A percentile compares a stretch with the other conserved stretches of the same genome.
Evolutionary conservation across 1,284 basidiomycete species (phyloP).

Genomic region (Ceratobasidium sp.): DNA sequence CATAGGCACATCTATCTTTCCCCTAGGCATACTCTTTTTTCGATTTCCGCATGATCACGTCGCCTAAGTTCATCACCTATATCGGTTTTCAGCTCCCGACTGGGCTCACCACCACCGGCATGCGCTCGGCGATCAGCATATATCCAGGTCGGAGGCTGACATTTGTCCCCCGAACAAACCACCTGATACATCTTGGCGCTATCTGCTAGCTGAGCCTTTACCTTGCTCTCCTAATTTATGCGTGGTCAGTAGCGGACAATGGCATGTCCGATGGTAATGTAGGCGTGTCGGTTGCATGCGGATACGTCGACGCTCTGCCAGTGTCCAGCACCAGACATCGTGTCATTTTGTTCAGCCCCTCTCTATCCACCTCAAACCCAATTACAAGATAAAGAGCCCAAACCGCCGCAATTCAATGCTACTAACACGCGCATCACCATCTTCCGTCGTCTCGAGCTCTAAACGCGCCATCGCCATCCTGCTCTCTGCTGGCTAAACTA

Average conservation of each 20-base stretch:
- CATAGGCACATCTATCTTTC: constrained; percentile 14
- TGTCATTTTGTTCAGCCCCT: not conserved
- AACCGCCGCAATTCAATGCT: no score
- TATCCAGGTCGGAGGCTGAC: not conserved
- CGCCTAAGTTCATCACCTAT: constrained; percentile 3
- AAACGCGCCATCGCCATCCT: constrained; percentile 5
- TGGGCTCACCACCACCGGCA: constrained; percentile 17
- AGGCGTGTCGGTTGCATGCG: no score
- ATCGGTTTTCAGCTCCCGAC: constrained; percentile 23
- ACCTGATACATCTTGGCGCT: no score
- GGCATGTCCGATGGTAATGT: not conserved
- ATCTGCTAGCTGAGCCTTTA: constrained; percentile 17
- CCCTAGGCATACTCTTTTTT: no score
- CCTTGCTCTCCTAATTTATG: constrained; percentile 7
- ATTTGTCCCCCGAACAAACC: constrained; percentile 17
- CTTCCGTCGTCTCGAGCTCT: not conserved
- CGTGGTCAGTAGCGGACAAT: not conserved
- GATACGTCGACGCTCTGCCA: no score
- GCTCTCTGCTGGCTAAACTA: not conserved
- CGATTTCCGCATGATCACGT: no score
- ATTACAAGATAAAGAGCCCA: no score
- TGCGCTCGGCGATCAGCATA: not conserved
- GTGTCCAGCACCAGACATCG: constrained; percentile 17
- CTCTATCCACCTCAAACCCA: no score
- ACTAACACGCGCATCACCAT: constrained; percentile 22